These are phyloP conservation scores for Talaromyces amestolkiae DNA, from an alignment of 2,329 filamentous ascomycete genomes.

Conservation along the genomic window DNA sequence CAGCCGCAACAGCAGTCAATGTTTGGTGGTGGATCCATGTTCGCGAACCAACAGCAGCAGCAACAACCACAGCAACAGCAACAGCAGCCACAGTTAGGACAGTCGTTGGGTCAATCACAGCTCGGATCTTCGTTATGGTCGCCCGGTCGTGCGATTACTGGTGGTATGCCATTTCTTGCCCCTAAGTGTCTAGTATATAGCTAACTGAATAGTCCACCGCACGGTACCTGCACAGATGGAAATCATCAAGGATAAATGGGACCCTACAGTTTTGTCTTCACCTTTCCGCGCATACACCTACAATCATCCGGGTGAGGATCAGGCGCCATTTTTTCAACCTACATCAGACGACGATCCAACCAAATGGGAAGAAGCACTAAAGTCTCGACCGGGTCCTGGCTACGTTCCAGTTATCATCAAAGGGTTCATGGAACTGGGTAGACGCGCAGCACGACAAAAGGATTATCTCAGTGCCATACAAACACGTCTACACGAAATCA, in stretches of 20 bases:
- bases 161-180: constrained; percentile 31
- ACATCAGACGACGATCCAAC: constrained; percentile 56
- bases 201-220: constrained; percentile 51
- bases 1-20: constrained; percentile 31
- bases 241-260: constrained; percentile 63
- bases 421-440: constrained; percentile 59
- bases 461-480: constrained; percentile 58
- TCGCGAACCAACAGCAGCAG: constrained; percentile 24
- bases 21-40: constrained; percentile 19
- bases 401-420: constrained; percentile 60
- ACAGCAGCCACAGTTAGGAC: constrained; percentile 44
- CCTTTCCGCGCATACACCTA: constrained; percentile 63
- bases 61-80: constrained; percentile 32
- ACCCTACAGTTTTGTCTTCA: constrained; percentile 51
- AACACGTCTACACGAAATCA: constrained; percentile 63
- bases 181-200: constrained; percentile 15
- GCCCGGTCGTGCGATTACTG: constrained; percentile 43
- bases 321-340: constrained; percentile 61
- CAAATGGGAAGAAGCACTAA: constrained; percentile 64
- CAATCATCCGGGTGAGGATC: constrained; percentile 58
- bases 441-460: constrained; percentile 57
- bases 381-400: constrained; percentile 56
- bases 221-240: constrained; percentile 60
- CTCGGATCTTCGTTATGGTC: constrained; percentile 45
- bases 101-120: constrained; percentile 35